Conservation (phyloP, 306 rosid genomes). For the Prosopis cineraria region DNA sequence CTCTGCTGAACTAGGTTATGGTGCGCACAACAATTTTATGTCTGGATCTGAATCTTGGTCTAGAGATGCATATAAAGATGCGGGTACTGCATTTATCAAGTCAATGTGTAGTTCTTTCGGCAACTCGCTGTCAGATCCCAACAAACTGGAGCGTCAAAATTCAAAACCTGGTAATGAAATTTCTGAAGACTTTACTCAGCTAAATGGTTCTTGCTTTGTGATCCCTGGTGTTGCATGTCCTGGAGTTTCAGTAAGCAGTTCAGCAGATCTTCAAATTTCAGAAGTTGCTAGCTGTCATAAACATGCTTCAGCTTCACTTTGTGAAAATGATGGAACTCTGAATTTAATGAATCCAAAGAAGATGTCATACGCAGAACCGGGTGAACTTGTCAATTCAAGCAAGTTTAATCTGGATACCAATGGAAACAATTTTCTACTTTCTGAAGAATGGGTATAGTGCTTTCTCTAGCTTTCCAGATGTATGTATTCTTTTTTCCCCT, state of each 20-base stretch:
- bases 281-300: slow-evolving; percentile 60
- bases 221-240: slow-evolving; percentile 35
- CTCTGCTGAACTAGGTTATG: slow-evolving; percentile 38
- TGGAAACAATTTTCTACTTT: slow-evolving; percentile 29
- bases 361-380: slow-evolving; percentile 35
- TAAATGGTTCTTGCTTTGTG: slow-evolving; percentile 36
- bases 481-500: slow-evolving; percentile 25
- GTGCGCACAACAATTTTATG: slow-evolving; percentile 17
- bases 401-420: slow-evolving; percentile 29
- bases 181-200: slow-evolving; percentile 34
- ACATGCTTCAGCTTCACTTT: slow-evolving; percentile 43
- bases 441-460: slow-evolving; percentile 44
- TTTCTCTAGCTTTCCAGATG: slow-evolving; percentile 45
- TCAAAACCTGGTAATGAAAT: slow-evolving; percentile 35
- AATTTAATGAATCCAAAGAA: slow-evolving; percentile 44
- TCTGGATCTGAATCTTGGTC: slow-evolving; percentile 37
- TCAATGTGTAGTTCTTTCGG: slow-evolving; percentile 15
- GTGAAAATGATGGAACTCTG: slow-evolving; percentile 45
- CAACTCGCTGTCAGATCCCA: slow-evolving; percentile 27
- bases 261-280: slow-evolving; percentile 48
- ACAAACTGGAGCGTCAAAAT: slow-evolving; percentile 25
- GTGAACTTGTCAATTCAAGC: slow-evolving; percentile 36
- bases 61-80: slow-evolving; percentile 13
- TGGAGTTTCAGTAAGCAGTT: slow-evolving; percentile 47
- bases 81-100: slow-evolving; percentile 27